Conservation (phyloP, 176 grass and related monocot genomes). For the Musa itinerans region DNA sequence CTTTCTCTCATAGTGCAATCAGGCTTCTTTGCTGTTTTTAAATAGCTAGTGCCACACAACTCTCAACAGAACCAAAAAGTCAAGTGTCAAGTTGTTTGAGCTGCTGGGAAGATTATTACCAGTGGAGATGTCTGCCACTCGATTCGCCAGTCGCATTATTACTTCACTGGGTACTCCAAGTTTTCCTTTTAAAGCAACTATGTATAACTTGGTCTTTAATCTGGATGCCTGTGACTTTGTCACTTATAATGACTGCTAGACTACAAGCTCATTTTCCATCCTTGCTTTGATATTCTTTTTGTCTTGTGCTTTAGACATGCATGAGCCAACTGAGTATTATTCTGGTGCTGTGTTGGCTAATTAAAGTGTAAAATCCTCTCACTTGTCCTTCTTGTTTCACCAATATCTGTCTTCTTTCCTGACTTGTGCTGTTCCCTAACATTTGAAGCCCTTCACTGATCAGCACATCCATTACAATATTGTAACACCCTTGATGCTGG, state of each 20-base stretch:
- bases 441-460: background rate
- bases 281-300: background rate
- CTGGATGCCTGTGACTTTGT: background rate
- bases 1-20: background rate
- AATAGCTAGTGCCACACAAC: background rate
- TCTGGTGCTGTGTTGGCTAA: background rate
- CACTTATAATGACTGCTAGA: background rate
- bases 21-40: slow-evolving; percentile 5
- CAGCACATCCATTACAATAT: background rate
- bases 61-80: slow-evolving; percentile 42
- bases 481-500: background rate
- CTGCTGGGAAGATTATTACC: slow-evolving; percentile 86
- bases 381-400: background rate
- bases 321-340: background rate
- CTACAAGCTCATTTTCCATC: background rate
- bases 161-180: slow-evolving; percentile 72
- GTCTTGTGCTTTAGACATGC: background rate
- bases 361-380: background rate
- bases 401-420: background rate
- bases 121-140: slow-evolving; percentile 76
- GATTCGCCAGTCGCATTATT: slow-evolving; percentile 77
- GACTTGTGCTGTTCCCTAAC: background rate
- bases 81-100: slow-evolving; percentile 27
- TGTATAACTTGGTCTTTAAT: background rate
- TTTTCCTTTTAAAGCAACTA: background rate